Conservation (phyloP, 352 stramenopile species). For the Peronosclerospora sorghi region DNA sequence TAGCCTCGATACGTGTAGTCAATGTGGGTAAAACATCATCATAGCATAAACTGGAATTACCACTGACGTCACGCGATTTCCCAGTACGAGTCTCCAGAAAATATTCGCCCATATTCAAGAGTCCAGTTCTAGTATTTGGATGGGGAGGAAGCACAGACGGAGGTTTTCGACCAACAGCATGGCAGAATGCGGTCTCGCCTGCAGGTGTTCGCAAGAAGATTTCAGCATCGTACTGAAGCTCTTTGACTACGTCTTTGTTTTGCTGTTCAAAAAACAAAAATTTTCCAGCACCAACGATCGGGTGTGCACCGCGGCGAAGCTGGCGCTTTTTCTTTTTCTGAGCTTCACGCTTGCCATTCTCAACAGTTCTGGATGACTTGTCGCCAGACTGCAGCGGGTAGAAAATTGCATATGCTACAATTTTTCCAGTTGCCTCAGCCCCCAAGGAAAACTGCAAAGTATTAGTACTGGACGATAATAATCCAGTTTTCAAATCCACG, state of each 20-base stretch:
- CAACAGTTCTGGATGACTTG: constrained; percentile 11
- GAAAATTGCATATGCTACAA: constrained; percentile 75
- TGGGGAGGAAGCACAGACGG: constrained; percentile 36
- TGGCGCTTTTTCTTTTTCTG: constrained; percentile 67
- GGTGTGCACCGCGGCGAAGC: constrained; percentile 54
- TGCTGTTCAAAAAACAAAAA: constrained; percentile 84
- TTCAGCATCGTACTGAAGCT: constrained; percentile 82
- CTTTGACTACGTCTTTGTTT: constrained; percentile 87
- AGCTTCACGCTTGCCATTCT: constrained; percentile 11
- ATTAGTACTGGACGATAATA: constrained; percentile 38
- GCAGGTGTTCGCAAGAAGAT: constrained; percentile 60
- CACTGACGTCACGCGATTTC: constrained; percentile 6
- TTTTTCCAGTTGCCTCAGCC: constrained; percentile 67
- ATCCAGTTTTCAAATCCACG: constrained; percentile 16
- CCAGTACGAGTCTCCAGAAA: constrained; percentile 2
- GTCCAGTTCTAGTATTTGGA: constrained; percentile 11
- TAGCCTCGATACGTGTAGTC: constrained; percentile 3
- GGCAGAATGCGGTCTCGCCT: constrained; percentile 66
- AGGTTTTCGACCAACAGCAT: constrained; percentile 50
- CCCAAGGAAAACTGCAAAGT: constrained; percentile 73
- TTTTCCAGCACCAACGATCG: constrained; percentile 61
- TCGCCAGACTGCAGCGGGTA: constrained; percentile 25
- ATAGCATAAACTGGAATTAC: constrained; percentile 8
- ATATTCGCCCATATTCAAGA: constrained; percentile 3
- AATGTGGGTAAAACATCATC: constrained; percentile 20